These are phyloP conservation scores for Apiospora hydei DNA, from an alignment of 2,329 filamentous ascomycete genomes.

Conservation along the genomic window DNA sequence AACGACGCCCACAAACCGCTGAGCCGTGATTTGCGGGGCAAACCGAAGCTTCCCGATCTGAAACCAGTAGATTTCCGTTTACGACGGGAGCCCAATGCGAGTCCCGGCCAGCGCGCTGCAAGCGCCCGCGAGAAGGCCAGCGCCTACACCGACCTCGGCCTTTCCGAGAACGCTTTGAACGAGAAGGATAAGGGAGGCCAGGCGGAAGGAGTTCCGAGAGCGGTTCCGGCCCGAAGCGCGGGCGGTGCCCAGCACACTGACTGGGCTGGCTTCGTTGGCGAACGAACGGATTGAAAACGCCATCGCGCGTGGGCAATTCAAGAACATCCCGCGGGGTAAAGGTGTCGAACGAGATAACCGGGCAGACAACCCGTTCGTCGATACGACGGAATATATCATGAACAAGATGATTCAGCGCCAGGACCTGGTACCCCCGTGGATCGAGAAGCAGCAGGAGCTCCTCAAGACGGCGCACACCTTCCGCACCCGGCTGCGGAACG, in stretches of 20 bases:
- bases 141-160: conserved; percentile 57
- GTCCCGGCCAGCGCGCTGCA: conserved; percentile 56
- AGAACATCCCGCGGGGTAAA: conserved; percentile 80
- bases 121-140: conserved; percentile 64
- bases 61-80: conserved; percentile 62
- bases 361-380: conserved; percentile 86
- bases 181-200: conserved; percentile 75
- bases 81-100: conserved; percentile 47
- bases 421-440: conserved; percentile 96
- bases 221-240: conserved; percentile 78
- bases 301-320: conserved; percentile 89
- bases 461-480: conserved; percentile 74
- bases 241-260: conserved; percentile 76
- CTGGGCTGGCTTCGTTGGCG: conserved; percentile 81
- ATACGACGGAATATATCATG: conserved; percentile 97
- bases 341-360: conserved; percentile 82
- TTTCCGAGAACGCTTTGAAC: conserved; percentile 61
- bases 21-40: conserved; percentile 54
- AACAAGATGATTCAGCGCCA: conserved; percentile 98
- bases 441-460: conserved; percentile 96
- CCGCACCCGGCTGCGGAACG: conserved; percentile 74
- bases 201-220: conserved; percentile 78
- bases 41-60: conserved; percentile 50
- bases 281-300: conserved; percentile 93
- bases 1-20: conserved; percentile 80